Conservation (phyloP, 1,139 yeast species). For the Debaryomyces nepalensis region DNA sequence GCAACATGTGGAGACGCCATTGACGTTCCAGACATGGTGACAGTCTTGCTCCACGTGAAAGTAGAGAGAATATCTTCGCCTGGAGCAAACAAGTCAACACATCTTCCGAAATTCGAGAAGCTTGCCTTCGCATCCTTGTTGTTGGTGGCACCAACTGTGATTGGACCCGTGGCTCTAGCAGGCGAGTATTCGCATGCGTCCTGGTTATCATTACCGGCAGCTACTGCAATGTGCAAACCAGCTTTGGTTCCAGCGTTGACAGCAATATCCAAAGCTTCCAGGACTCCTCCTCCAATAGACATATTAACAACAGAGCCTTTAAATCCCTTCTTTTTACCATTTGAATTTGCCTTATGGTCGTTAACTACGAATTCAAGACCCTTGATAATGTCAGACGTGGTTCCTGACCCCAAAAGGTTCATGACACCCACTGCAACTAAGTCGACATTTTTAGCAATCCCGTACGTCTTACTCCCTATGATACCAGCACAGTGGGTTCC, state of each 20-base stretch:
- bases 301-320: conserved; percentile 51
- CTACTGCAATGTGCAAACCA: conserved; percentile 49
- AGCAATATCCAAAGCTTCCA: conserved; percentile 47
- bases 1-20: conserved; percentile 52
- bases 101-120: conserved; percentile 49
- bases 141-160: conserved; percentile 50
- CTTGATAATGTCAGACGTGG: conserved; percentile 48
- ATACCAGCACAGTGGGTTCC: conserved; percentile 55
- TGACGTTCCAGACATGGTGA: conserved; percentile 48
- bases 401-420: conserved; percentile 45
- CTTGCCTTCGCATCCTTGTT: conserved; percentile 42
- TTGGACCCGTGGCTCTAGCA: conserved; percentile 46
- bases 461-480: conserved; percentile 47
- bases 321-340: conserved; percentile 38
- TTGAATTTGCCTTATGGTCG: conserved; percentile 38
- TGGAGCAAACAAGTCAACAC: conserved; percentile 53
- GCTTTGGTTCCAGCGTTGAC: conserved; percentile 48
- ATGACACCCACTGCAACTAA: conserved; percentile 49
- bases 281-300: conserved; percentile 50
- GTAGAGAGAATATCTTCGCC: conserved; percentile 48
- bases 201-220: conserved; percentile 51
- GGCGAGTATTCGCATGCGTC: conserved; percentile 52
- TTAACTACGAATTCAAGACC: conserved; percentile 49
- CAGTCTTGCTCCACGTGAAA: conserved; percentile 41
- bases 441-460: conserved; percentile 48